Base-by-base conservation (phyloP, 306 rosid genomes). In the Cucumis hystrix region DNA sequence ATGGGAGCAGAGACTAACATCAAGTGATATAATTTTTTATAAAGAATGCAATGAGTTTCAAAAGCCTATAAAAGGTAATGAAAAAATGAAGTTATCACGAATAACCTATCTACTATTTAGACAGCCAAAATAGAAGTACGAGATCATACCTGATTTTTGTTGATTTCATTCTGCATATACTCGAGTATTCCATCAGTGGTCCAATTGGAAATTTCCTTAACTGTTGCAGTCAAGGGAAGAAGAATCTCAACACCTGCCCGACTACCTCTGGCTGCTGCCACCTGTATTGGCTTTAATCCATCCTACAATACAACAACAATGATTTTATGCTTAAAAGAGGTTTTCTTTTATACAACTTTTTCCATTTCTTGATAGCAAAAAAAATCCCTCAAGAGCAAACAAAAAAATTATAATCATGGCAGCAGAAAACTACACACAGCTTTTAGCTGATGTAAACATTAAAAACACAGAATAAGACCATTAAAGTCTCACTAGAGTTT, bases 251-350 rank as follows among this genome's bases (percentile, higher is more conserved):
- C 90, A 56, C 80, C 90, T 73, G 63, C 84, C 41, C 80, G 90
- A 80, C 82, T 84, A 80, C 92, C 92, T 85, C 93, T 88, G 41
- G 83, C 85, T 82, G 96, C 99, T 66, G 96, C 92, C 82, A 89
- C 87, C 76, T 84, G 87, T 78, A 95, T 84, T 33, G 99, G 92
- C 96, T 88, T 95, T 35, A 84, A 57, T 40, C 92, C 99, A 83
- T 92, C 97, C 98, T 95, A 91, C 33, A 43, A 89, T 75, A 72
- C 83, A 81, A 81, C 72, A 79, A 86, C 70, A 78, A 60, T 54
- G 25, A 68, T 59, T 4, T 52, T 45, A 21, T 33, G 66, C 54
- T 54, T 51, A 1, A 39, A 74, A 54, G 30, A 35, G 47, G 14
- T 21, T 21, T 43, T 43, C 43, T 49, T 14, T 72, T 15, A 49